A percentile compares a stretch with the other conserved stretches of the same genome.
phyloP scores from a whole-genome alignment of 768 basidiomycete species.

The Boletus rubescentipes region DNA sequence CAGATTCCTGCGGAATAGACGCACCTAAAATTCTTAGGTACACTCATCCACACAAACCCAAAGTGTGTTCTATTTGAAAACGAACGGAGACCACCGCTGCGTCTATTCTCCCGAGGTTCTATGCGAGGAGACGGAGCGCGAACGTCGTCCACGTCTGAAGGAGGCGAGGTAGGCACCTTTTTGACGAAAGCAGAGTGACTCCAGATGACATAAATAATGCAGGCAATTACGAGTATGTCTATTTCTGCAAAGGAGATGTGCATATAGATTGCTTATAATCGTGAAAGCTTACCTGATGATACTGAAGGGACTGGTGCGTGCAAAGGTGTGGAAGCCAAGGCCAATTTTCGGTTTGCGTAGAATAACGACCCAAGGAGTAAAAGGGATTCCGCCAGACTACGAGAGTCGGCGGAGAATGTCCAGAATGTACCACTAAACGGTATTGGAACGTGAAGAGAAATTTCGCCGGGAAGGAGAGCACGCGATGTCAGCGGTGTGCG shows the following conservation, averaged over 20 bases:
- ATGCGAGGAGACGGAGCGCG: constrained; percentile 41
- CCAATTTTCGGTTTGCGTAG: constrained; percentile 48
- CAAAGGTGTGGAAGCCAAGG: constrained; percentile 9
- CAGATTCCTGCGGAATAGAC: constrained; percentile 9
- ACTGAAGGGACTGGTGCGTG: constrained; percentile 41
- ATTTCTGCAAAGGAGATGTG: constrained; percentile 46
- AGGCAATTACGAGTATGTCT: constrained; percentile 49
- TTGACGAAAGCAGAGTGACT: constrained; percentile 51
- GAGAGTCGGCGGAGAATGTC: constrained; percentile 57
- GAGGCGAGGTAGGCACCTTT: constrained; percentile 10
- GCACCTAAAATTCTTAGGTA: constrained; percentile 83
- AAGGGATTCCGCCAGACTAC: constrained; percentile 62
- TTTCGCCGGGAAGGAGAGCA: constrained; percentile 47
- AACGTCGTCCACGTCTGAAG: constrained; percentile 21
- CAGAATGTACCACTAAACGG: constrained; percentile 41
- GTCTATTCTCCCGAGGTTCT: constrained; percentile 50
- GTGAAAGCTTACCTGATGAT: constrained; percentile 45
- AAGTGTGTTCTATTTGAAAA: constrained; percentile 48
- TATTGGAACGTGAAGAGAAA: constrained; percentile 46
- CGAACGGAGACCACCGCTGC: constrained; percentile 27
- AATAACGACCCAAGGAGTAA: constrained; percentile 64
- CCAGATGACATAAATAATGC: constrained; percentile 62
- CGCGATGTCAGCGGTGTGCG: constrained; percentile 24
- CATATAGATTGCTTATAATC: background rate
- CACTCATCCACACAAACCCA: constrained; percentile 87